These are phyloP conservation scores for Theobroma cacao DNA, from an alignment of 345 rosid genomes.

Conservation along the genomic window DNA sequence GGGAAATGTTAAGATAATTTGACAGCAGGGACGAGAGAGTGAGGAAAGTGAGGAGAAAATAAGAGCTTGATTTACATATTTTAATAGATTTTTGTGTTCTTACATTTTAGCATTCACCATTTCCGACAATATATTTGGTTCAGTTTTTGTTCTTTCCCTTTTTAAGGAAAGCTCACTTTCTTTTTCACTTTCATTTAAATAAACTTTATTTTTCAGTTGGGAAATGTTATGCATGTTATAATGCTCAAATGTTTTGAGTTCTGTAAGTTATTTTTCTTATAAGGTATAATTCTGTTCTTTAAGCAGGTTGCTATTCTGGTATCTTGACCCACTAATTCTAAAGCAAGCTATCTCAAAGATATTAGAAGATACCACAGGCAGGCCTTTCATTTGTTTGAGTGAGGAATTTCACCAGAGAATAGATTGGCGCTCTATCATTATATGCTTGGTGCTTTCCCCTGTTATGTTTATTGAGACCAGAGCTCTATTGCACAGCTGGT, in stretches of 20 bases:
- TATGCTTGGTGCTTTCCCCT: constrained; percentile 59
- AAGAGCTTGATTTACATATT: background rate
- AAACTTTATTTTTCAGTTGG: background rate
- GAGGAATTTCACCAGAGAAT: constrained; percentile 52
- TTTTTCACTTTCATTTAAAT: background rate
- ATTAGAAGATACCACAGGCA: constrained; percentile 43
- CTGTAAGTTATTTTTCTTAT: background rate
- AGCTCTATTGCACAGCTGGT: constrained; percentile 68
- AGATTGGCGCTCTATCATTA: constrained; percentile 48
- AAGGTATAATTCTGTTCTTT: background rate
- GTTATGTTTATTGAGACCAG: constrained; percentile 44
- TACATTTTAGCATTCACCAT: background rate
- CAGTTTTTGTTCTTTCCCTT: background rate
- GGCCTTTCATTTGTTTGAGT: constrained; percentile 66
- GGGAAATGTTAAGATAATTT: background rate
- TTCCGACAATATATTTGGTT: background rate
- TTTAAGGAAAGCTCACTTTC: background rate
- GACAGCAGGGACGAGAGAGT: too few relatives aligned
- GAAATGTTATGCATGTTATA: background rate
- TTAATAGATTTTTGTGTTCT: background rate
- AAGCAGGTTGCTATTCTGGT: constrained; percentile 69
- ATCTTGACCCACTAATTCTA: constrained; percentile 58
- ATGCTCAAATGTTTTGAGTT: background rate
- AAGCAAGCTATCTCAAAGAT: constrained; percentile 57
- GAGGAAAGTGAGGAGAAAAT: background rate